Conservation (phyloP, 169 alveolate genomes). For the Cryptosporidium sp. region DNA sequence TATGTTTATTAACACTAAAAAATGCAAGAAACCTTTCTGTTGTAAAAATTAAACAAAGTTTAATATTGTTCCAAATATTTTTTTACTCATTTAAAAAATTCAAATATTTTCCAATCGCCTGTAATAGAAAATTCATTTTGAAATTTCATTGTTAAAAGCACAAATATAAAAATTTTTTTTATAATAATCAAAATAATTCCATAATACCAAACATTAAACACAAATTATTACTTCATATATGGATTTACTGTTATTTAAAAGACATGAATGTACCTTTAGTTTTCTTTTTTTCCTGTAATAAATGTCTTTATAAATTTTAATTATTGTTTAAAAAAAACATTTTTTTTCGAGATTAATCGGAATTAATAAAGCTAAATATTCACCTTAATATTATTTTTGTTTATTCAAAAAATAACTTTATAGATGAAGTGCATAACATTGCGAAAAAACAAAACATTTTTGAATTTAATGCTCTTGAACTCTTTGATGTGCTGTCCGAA, state of each 20-base stretch:
- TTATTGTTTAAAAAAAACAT: too few relatives aligned
- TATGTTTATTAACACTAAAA: background rate
- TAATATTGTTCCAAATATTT: too few relatives aligned
- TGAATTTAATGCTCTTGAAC: background rate
- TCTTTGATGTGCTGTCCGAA: background rate
- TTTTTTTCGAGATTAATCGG: background rate
- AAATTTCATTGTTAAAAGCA: background rate
- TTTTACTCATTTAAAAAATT: too few relatives aligned
- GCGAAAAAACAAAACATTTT: background rate
- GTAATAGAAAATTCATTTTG: background rate
- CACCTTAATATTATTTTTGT: too few relatives aligned
- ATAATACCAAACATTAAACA: too few relatives aligned
- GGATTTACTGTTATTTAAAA: too few relatives aligned
- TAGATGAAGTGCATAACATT: background rate
- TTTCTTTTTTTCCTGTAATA: too few relatives aligned
- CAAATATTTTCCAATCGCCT: background rate
- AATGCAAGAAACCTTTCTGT: background rate
- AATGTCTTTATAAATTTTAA: too few relatives aligned
- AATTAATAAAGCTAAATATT: too few relatives aligned
- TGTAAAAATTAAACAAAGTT: background rate
- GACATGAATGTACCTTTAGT: background rate
- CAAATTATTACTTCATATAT: background rate
- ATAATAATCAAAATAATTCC: too few relatives aligned
- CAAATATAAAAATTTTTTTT: background rate
- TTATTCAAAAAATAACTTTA: background rate